phyloP scores from a whole-genome alignment of 768 basidiomycete species.

The Inosperma sp. region DNA sequence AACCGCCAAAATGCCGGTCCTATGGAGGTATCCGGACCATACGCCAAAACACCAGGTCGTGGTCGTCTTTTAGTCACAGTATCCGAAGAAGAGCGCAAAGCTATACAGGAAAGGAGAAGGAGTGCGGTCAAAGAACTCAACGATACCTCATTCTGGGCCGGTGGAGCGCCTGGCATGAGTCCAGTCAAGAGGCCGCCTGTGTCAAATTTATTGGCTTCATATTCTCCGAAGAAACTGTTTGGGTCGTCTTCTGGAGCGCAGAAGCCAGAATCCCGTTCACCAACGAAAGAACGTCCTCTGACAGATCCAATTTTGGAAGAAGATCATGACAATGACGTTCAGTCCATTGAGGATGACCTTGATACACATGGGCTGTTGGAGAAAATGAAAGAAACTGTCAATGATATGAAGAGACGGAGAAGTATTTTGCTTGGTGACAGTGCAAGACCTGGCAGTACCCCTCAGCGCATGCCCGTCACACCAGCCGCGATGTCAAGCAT shows the following conservation, averaged over 20 bases:
- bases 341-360: slow-evolving; percentile 31
- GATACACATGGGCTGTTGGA: slow-evolving; percentile 43
- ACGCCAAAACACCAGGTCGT: slow-evolving; percentile 2
- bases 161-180: slow-evolving; percentile 50
- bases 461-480: neutral
- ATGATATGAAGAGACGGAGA: slow-evolving; percentile 43
- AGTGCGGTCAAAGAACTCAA: slow-evolving; percentile 45
- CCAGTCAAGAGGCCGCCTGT: slow-evolving; percentile 22
- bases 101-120: slow-evolving; percentile 57
- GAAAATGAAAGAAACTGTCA: slow-evolving; percentile 47
- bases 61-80: slow-evolving; percentile 26
- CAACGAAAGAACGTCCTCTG: slow-evolving; percentile 20
- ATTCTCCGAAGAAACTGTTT: slow-evolving; percentile 18
- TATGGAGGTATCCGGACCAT: neutral
- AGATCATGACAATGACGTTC: neutral
- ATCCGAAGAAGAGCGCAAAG: slow-evolving; percentile 49
- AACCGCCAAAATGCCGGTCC: slow-evolving; percentile 2
- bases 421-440: slow-evolving; percentile 28
- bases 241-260: neutral
- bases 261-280: slow-evolving; percentile 10
- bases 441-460: neutral
- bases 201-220: slow-evolving; percentile 5
- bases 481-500: neutral
- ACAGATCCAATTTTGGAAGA: slow-evolving; percentile 10
- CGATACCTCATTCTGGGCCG: slow-evolving; percentile 48